Base-by-base conservation (phyloP, 1,284 basidiomycete species). In the Tilletiaria anomala region DNA sequence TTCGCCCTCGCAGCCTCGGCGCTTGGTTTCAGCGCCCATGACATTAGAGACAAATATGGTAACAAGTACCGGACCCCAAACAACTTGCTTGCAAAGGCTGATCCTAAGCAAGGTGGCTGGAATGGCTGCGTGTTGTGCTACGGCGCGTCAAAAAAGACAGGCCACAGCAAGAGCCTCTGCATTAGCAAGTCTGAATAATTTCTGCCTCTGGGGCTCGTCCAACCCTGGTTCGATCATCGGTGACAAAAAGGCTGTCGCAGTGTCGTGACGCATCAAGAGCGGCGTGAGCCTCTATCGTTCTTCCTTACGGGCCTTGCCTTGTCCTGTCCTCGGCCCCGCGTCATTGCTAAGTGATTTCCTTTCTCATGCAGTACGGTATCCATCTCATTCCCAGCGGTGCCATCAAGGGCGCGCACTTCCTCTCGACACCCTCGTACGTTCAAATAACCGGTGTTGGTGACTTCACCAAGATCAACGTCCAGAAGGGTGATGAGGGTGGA, bases 381-480 rank as follows among this genome's bases (percentile, higher is more conserved):
- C 77, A 79, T 34, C 65, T 83, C 47, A 83, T 87, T 51, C 83
- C 83, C 16, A 73, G 78, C 44, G 82, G 80, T 16, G 70, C 80
- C 14, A 76, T 86, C 59, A 72, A 70, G 15, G 77, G 78, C 40
- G 82, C 78, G n/a, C 81, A 82, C 16, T 33, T 16, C 15, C 32
- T 33, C 8, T 6, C 10, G 29, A 39, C 38, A 18, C 26, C 26
- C 3, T 21, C 20, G 26, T 39, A 18, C 16, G 38, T 39, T 17
- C 38, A 39, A 20, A 31, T 39, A 8, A 51, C 50, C 2, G 50
- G 50, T 19, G 34, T 37, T 8, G 68, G 66, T 23, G 60, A 69
- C 51, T 64, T 69, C 18, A 68, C 63, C 42, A 67, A 63, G 53
- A 56, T 69, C 37, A 58, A 63, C 50, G 51, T 69, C 40, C 32